phyloP scores from a whole-genome alignment of 2,329 filamentous ascomycete genomes.

The Colletotrichum sansevieriae region DNA sequence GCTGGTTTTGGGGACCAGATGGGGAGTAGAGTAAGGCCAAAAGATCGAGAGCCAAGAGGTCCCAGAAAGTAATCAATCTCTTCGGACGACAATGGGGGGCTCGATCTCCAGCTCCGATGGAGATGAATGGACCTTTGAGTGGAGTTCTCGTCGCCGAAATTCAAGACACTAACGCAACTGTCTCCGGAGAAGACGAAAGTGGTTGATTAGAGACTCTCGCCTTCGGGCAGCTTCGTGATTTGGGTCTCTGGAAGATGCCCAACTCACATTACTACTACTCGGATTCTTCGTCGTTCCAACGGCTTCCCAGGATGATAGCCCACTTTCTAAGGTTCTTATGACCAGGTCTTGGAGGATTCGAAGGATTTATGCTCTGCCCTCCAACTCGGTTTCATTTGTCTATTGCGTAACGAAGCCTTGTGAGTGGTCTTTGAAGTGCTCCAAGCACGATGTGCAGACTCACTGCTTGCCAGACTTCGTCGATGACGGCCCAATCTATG shows the following conservation, averaged over 20 bases:
- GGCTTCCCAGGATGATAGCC: neutral
- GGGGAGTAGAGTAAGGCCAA: neutral
- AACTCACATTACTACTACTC: neutral
- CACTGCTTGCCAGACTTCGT: too few relatives aligned
- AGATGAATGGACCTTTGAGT: conserved; percentile 23
- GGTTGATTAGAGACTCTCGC: conserved; percentile 3
- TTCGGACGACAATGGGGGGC: neutral
- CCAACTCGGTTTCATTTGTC: too few relatives aligned
- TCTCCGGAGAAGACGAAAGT: conserved; percentile 5
- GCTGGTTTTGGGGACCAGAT: neutral
- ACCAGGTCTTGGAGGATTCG: neutral
- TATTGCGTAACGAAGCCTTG: too few relatives aligned
- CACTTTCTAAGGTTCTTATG: neutral
- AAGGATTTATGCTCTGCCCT: neutral
- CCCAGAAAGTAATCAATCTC: conserved; percentile 9
- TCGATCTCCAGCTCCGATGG: conserved; percentile 21
- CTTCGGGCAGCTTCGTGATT: neutral
- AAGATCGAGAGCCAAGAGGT: conserved; percentile 4
- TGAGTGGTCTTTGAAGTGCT: neutral
- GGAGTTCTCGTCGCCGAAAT: conserved; percentile 3
- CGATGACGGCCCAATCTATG: too few relatives aligned
- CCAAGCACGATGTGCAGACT: too few relatives aligned
- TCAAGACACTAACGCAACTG: conserved; percentile 8
- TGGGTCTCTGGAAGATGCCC: neutral
- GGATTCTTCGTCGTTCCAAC: neutral